Conservation (phyloP, 306 rosid genomes). For the Notholithocarpus densiflorus region DNA sequence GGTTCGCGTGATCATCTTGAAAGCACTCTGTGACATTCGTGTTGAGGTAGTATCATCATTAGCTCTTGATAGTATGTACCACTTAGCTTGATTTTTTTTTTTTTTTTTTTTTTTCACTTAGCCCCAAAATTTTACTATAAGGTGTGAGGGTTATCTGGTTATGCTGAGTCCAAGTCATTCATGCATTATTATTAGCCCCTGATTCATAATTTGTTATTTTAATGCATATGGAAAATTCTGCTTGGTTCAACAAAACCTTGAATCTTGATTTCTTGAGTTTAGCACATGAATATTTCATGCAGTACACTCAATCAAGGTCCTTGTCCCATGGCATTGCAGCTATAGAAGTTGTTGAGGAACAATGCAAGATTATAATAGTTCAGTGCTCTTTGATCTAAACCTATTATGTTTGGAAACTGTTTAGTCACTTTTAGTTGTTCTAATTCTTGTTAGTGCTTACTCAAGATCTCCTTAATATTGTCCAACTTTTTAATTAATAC, state of each 20-base stretch:
- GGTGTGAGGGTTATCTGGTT: conserved; percentile 16
- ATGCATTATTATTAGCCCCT: neutral
- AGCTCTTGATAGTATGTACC: conserved; percentile 13
- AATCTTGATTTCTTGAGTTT: neutral
- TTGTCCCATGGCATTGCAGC: neutral
- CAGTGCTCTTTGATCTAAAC: too few relatives aligned
- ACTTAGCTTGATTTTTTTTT: conserved; percentile 6
- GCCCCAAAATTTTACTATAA: neutral
- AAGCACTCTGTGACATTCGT: conserved; percentile 98
- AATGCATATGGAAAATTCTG: neutral
- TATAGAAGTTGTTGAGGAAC: neutral
- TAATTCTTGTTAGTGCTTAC: neutral
- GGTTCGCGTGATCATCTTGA: conserved; percentile 85
- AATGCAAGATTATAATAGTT: neutral
- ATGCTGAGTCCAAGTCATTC: neutral
- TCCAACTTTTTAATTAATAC: neutral
- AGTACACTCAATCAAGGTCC: conserved; percentile 1
- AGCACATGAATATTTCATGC: neutral
- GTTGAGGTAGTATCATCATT: conserved; percentile 67
- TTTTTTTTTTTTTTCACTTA: neutral
- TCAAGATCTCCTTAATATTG: neutral
- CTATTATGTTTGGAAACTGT: neutral
- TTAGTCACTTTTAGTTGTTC: neutral
- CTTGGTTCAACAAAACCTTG: neutral
- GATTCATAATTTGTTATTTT: neutral